phyloP scores from a whole-genome alignment of 495 filamentous ascomycete species.

The Apodospora peruviana region DNA sequence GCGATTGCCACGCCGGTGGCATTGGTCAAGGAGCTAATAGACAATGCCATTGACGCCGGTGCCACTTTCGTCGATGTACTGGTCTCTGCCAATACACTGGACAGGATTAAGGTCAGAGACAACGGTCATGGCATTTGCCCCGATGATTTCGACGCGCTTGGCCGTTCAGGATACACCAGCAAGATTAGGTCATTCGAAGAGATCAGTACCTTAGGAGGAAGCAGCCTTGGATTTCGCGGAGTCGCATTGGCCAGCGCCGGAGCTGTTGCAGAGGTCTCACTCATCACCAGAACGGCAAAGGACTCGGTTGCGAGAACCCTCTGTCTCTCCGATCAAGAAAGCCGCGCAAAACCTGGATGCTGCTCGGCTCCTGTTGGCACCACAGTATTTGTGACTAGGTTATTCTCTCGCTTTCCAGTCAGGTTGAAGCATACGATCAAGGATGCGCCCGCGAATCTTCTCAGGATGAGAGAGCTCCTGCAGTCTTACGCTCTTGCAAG shows the following conservation, averaged over 20 bases:
- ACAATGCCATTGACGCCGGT: slow-evolving; percentile 83
- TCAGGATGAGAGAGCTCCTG: slow-evolving; percentile 61
- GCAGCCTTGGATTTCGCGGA: slow-evolving; percentile 81
- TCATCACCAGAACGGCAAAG: slow-evolving; percentile 67
- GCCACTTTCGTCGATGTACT: slow-evolving; percentile 69
- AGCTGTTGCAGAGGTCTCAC: slow-evolving; percentile 56
- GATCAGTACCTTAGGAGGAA: slow-evolving; percentile 57
- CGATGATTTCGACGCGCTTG: slow-evolving; percentile 63
- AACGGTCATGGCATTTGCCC: slow-evolving; percentile 78
- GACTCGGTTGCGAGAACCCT: slow-evolving; percentile 56
- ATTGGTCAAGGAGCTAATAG: slow-evolving; percentile 85
- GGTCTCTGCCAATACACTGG: slow-evolving; percentile 68
- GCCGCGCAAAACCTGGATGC: slow-evolving; percentile 33
- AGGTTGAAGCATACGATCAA: slow-evolving; percentile 62
- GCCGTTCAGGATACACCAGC: slow-evolving; percentile 72
- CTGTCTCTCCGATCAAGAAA: slow-evolving; percentile 33
- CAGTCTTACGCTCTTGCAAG: slow-evolving; percentile 72
- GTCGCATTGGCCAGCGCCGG: slow-evolving; percentile 77
- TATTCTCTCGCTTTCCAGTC: slow-evolving; percentile 71
- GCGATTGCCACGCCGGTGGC: slow-evolving; percentile 66
- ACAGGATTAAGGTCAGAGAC: slow-evolving; percentile 83
- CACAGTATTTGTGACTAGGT: slow-evolving; percentile 59
- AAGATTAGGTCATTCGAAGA: slow-evolving; percentile 75
- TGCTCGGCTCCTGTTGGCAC: slow-evolving; percentile 71
- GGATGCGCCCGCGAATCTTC: slow-evolving; percentile 53